phyloP scores from a whole-genome alignment of 371 early-diverging fungal genomes.

The Apophysomyces trapeziformis region DNA sequence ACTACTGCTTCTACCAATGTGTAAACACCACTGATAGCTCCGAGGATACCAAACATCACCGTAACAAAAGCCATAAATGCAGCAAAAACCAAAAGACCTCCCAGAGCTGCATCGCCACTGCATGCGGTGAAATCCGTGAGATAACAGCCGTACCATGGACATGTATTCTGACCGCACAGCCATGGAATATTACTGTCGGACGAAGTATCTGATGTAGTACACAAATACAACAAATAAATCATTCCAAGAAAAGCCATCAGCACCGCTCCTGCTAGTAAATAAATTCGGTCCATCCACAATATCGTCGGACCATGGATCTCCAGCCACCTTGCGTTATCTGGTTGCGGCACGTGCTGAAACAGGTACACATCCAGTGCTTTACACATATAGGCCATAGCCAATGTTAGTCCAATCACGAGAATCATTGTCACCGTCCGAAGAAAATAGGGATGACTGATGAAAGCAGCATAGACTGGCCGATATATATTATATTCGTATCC shows the following conservation, averaged over 20 bases:
- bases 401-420: constrained; percentile 12
- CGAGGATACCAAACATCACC: constrained; percentile 32
- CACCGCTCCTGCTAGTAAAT: constrained; percentile 25
- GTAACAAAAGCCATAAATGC: constrained; percentile 19
- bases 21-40: constrained; percentile 31
- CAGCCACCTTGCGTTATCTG: constrained; percentile 21
- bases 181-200: constrained; percentile 2
- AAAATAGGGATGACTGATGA: constrained; percentile 24
- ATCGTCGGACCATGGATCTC: constrained; percentile 27
- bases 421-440: constrained; percentile 20
- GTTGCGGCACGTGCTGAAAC: constrained; percentile 17
- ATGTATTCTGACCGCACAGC: constrained; percentile 15
- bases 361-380: constrained; percentile 22
- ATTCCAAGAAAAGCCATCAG: constrained; percentile 25
- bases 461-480: constrained; percentile 28
- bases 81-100: constrained; percentile 28
- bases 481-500: constrained; percentile 31
- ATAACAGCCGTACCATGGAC: constrained; percentile 27
- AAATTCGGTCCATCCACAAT: constrained; percentile 31
- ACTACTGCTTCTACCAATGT: constrained; percentile 23
- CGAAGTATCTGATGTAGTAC: constrained; percentile 12
- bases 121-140: constrained; percentile 27
- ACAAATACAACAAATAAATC: constrained; percentile 18
- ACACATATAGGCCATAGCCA: constrained; percentile 22
- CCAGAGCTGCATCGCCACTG: constrained; percentile 32